Percentiles rank a stretch among this genome's conserved stretches.
Evolutionary conservation across 2,329 filamentous ascomycete species (phyloP).

Genomic region (Claviceps cyperi): DNA sequence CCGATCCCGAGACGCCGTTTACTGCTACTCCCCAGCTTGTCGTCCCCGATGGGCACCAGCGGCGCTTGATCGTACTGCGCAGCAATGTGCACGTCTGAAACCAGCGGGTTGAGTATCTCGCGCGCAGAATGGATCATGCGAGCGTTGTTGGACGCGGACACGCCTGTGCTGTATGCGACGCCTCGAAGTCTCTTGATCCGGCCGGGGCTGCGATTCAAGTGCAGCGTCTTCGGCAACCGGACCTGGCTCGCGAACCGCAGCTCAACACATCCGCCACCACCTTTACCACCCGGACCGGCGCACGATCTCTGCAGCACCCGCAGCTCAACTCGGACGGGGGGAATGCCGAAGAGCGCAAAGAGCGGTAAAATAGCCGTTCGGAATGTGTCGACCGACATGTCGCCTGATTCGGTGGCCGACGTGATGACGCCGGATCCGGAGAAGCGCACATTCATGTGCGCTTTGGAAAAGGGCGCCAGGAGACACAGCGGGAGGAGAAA

Average conservation of each 20-base stretch:
- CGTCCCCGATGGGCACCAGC: slow-evolving; percentile 35
- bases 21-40: slow-evolving; percentile 27
- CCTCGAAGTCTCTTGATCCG: slow-evolving; percentile 79
- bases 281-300: slow-evolving; percentile 56
- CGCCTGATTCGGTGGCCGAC: slow-evolving; percentile 64
- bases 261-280: slow-evolving; percentile 86
- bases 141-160: slow-evolving; percentile 83
- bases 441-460: slow-evolving; percentile 79
- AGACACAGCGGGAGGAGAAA: slow-evolving; percentile 82
- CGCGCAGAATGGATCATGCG: slow-evolving; percentile 87
- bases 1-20: slow-evolving; percentile 67
- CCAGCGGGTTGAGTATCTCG: slow-evolving; percentile 73
- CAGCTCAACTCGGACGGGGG: slow-evolving; percentile 65
- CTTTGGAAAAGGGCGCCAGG: slow-evolving; percentile 84
- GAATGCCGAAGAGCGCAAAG: slow-evolving; percentile 80
- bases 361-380: slow-evolving; percentile 84
- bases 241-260: slow-evolving; percentile 88
- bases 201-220: slow-evolving; percentile 68
- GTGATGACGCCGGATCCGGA: slow-evolving; percentile 88
- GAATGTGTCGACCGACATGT: slow-evolving; percentile 85
- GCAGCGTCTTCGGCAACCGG: slow-evolving; percentile 82
- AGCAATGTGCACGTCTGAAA: slow-evolving; percentile 82
- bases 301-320: slow-evolving; percentile 70
- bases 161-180: slow-evolving; percentile 86
- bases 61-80: slow-evolving; percentile 59